Evolutionary conservation across 2,329 filamentous ascomycete species (phyloP), one percentile per base, ranked within the genome.

Genomic region (Neurospora sp.): DNA sequence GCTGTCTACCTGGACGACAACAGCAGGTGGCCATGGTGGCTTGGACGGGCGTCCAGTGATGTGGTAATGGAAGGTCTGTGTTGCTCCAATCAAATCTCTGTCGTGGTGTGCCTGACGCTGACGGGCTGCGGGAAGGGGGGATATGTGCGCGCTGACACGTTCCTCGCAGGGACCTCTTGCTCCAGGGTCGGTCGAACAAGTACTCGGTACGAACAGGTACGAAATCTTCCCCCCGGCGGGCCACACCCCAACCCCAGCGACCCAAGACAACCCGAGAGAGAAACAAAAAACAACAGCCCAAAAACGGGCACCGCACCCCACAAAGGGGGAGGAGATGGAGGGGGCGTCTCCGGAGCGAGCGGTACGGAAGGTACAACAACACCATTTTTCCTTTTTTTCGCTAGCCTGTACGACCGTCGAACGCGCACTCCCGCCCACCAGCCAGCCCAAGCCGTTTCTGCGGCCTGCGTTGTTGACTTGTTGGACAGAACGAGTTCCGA

Each of bases 321-420:
- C 46, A 58, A 58, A 71, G 69, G 71, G 73, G 70, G 70, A 72
- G 72, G 52, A 58, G 23, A 58, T 17, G 23, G 13, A 58, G 23
- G 52, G 71, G 70, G 74, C 69, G 74, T 76, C 73, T 74, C 73
- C 73, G 72, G 74, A 75, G 73, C 68, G 70, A 75, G 74, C 74
- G 74, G 73, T 58, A 58, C 52, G 52, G 52, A 52, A 4, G 17
- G 52, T 33, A 23, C 52, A 33, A 58, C 52, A 74, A 73, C 70
- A 69, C 74, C 72, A 74, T 74, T 75, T 73, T 62, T 28, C 28
- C 67, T 70, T 73, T 74, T 74, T 74, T 33, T 62, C 52, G 52
- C 52, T 33, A 62, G 13, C 23, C 43, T 19, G 19, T 52, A 52
- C 43, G 43, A 62, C 23, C 52, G 13, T 58, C 52, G 52, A 62